Evolutionary conservation across 129 eudicot genomes (phyloP), one percentile per base, ranked within the genome.

Genomic region (Flaveria bidentis): DNA sequence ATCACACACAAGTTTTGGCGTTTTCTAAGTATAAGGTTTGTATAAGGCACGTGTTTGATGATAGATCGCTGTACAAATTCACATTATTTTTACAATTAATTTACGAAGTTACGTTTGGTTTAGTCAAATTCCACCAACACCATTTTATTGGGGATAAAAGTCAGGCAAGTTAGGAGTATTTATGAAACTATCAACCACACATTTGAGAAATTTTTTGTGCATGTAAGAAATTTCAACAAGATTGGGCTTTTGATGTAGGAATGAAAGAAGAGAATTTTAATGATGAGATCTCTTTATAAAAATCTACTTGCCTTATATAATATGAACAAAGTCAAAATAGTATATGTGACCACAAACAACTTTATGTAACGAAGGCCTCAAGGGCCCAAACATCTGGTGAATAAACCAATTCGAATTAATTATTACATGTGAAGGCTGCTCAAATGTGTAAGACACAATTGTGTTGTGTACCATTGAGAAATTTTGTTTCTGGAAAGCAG

Each of bases 21-120:
- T 44, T 49, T 17, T 49, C 51, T 57, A 73, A 41, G 9, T 73
- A 47, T 36, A 18, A 36, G 76, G 33, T 12, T 57, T 68, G 26
- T 73, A 20, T 12, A 73, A 57, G 55, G 44, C 53, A 41, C 57
- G 41, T 42, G 77, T 55, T 42, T 57, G 55, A 41, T 73, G 77
- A 57, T 57, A 73, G 68, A 44, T 14, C 13, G 3, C 58, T 42
- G 77, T 56, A 41, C 42, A 55, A 22, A 73, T 6, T 71, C n/a
- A 18, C n/a, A 13, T 33, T 73, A 15, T 16, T 17, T 33, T 18
- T 52, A 36, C 52, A 39, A 33, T 42, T 3, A 42, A 41, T 20
- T 73, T 56, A 23, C 10, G 68, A 58, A 63, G 45, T 15, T 63
- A 44, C 26, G 66, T 3, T 12, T 26, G 69, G 45, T 28, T 63